Evolutionary conservation across 2,329 filamentous ascomycete species (phyloP), one percentile per base, ranked within the genome.

Genomic region (Fusarium acutatum): DNA sequence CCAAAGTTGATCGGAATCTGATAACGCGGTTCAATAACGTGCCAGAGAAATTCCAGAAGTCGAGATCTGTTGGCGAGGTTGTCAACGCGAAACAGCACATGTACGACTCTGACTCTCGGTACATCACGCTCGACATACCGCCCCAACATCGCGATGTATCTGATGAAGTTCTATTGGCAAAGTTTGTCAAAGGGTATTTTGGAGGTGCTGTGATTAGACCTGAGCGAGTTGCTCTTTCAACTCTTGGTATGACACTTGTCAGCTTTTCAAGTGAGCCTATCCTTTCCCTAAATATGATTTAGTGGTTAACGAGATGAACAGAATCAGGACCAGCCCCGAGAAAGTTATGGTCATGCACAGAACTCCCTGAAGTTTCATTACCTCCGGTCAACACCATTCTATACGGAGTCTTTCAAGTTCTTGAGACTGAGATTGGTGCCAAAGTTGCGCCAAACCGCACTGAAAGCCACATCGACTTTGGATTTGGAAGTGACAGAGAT

Each of bases 101-200:
- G 1, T 47, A 57, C 22, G 34, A 65, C 4, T 61, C 69, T 14
- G 80, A 82, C 54, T 76, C 74, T 6, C 73, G 76, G 8, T 77
- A 65, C 44, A 73, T 78, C 6, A 72, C 75, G 0, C 69, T 81
- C 18, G 53, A 76, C 3, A 59, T 80, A 18, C 70, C 76, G 0
- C 20, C 58, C 3, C 52, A 65, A 12, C 64, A 71, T 24, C 40
- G 44, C 3, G 6, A 60, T 18, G 41, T 78, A 4, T 69, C 76
- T 4, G 79, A 82, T 40, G 77, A 81, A 35, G 59, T 50, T 6
- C 49, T 82, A 11, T 64, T 82, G 30, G 76, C 80, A 1, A 73
- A 69, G 4, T 80, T 81, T 15, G 58, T 79, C 3, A 78, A 71
- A 18, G 79, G 75, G 0, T 82, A 79, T 34, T 81, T 81, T 53